These are phyloP conservation scores for Ulmus americana DNA, from an alignment of 331 rosid genomes.

Conservation along the genomic window DNA sequence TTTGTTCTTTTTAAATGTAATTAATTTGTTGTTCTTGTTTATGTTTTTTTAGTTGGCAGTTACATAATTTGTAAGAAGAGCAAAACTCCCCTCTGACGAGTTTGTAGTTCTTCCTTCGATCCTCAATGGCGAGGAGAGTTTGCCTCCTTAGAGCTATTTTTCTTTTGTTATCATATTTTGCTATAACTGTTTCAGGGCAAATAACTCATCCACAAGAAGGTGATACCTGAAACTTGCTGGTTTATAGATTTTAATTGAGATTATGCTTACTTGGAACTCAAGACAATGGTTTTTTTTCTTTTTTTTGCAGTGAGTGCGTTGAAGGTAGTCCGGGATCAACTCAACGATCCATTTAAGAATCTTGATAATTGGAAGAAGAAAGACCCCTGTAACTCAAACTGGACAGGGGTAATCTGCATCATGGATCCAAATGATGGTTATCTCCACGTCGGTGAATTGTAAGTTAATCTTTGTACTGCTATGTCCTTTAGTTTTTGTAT, in stretches of 20 bases:
- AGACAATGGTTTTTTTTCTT: no score
- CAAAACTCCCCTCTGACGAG: neutral
- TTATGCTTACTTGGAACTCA: no score
- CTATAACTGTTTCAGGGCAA: no score
- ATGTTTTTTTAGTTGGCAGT: neutral
- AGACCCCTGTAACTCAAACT: conserved; percentile 59
- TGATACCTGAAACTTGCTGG: no score
- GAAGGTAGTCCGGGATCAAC: conserved; percentile 23
- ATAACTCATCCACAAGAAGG: no score
- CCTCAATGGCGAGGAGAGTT: conserved; percentile 60
- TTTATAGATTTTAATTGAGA: no score
- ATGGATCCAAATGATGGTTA: conserved; percentile 34
- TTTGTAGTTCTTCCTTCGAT: conserved; percentile 59
- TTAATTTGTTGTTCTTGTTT: neutral
- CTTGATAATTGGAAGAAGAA: conserved; percentile 53
- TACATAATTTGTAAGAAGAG: neutral
- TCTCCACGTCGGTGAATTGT: conserved; percentile 64
- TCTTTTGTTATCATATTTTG: no score
- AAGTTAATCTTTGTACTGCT: conserved; percentile 8
- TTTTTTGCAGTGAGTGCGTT: conserved; percentile 59
- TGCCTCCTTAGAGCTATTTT: conserved; percentile 30
- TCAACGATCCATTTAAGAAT: conserved; percentile 43
- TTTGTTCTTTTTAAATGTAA: neutral
- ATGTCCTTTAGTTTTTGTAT: neutral
- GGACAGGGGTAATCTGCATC: conserved; percentile 68